These are phyloP conservation scores for Yarrowia yakushimensis DNA, from an alignment of 805 yeast genomes.

Conservation along the genomic window DNA sequence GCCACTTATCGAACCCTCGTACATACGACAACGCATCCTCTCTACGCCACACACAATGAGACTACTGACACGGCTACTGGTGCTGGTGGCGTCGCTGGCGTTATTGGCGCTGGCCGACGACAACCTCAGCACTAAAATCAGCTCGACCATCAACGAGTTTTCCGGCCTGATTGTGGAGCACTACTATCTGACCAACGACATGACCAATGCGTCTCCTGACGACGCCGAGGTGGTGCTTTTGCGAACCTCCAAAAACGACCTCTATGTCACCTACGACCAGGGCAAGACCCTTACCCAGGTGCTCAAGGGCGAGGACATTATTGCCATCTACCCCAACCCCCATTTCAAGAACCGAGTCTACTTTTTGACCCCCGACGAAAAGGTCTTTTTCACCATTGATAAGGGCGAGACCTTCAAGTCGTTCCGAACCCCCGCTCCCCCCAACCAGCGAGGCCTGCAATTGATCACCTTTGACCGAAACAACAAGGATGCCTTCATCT, in stretches of 20 bases:
- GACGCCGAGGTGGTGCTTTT: conserved; percentile 65
- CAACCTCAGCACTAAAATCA: conserved; percentile 35
- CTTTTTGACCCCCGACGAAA: conserved; percentile 48
- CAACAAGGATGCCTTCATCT: conserved; percentile 57
- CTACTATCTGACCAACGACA: conserved; percentile 56
- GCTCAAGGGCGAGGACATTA: conserved; percentile 43
- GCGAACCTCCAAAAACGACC: conserved; percentile 49
- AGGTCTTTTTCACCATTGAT: conserved; percentile 58
- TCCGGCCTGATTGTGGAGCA: conserved; percentile 54
- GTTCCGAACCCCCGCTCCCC: conserved; percentile 50
- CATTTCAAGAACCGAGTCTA: conserved; percentile 55
- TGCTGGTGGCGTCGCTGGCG: conserved; percentile 18
- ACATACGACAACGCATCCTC: background rate
- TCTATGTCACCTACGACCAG: conserved; percentile 68
- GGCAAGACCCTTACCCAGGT: conserved; percentile 50
- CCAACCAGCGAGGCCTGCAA: conserved; percentile 41
- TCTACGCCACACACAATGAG: background rate
- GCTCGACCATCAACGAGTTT: conserved; percentile 44
- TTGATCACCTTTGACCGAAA: conserved; percentile 58
- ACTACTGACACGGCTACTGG: background rate
- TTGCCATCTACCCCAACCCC: conserved; percentile 60
- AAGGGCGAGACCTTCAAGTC: conserved; percentile 58
- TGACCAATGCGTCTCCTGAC: conserved; percentile 34
- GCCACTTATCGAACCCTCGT: conserved; percentile 21
- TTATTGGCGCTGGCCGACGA: conserved; percentile 9